phyloP scores from a whole-genome alignment of 2,329 filamentous ascomycete genomes.

The Pseudofabraea citricarpa region DNA sequence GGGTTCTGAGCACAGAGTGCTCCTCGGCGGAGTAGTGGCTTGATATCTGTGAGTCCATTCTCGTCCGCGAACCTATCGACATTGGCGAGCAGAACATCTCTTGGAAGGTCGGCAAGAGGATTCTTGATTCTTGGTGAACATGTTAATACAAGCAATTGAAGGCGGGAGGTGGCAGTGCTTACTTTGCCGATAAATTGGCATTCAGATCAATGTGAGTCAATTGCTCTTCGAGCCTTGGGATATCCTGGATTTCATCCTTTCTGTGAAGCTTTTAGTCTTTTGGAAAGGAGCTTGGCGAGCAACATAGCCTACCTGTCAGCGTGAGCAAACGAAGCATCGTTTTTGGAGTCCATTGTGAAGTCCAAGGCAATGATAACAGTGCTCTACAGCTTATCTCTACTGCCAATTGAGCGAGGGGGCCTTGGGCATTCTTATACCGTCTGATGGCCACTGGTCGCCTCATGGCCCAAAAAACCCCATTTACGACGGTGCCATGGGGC shows the following conservation, averaged over 20 bases:
- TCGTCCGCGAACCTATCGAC: constrained; percentile 55
- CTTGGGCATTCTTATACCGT: not conserved
- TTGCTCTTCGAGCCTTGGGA: not conserved
- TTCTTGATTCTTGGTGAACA: constrained; percentile 44
- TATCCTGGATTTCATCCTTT: not conserved
- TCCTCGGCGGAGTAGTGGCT: constrained; percentile 16
- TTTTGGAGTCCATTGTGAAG: not conserved
- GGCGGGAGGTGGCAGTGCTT: not conserved
- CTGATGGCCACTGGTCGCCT: not conserved
- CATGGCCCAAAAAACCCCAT: not conserved
- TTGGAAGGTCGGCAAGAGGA: constrained; percentile 50
- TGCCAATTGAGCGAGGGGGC: not conserved
- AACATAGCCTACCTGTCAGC: not conserved
- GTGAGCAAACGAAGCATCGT: not conserved
- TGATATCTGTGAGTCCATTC: constrained; percentile 45
- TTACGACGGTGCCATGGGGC: not conserved
- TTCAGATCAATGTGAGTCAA: constrained; percentile 1
- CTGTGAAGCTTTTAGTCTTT: not conserved
- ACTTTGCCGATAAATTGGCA: constrained; percentile 3
- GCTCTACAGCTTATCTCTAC: not conserved
- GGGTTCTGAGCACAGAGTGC: constrained; percentile 35
- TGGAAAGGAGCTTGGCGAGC: not conserved
- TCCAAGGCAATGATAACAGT: not conserved
- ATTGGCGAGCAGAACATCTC: constrained; percentile 42
- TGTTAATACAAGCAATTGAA: constrained; percentile 3